These are phyloP conservation scores for Phytophthora hibernalis DNA, from an alignment of 352 stramenopile species.

Conservation along the genomic window DNA sequence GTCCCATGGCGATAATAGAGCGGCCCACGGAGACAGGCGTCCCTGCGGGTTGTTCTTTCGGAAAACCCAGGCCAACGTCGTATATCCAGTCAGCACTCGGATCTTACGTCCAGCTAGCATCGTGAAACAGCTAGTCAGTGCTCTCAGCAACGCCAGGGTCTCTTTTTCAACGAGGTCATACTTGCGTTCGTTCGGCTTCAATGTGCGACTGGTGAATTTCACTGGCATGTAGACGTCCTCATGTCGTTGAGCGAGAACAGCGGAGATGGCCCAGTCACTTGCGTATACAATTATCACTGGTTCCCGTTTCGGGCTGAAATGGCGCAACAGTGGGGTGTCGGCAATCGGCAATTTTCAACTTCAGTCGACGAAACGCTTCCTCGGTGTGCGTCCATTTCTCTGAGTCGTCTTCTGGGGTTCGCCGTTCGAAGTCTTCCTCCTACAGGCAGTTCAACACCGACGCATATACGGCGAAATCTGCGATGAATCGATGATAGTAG, in stretches of 20 bases:
- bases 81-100: constrained; percentile 5
- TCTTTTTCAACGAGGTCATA: too few relatives aligned
- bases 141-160: too few relatives aligned
- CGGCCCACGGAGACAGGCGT: background rate
- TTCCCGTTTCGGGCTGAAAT: constrained; percentile 15
- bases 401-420: background rate
- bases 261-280: constrained; percentile 22
- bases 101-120: constrained; percentile 13
- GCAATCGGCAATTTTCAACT: constrained; percentile 17
- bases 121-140: constrained; percentile 7
- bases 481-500: constrained; percentile 28
- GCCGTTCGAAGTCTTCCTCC: too few relatives aligned
- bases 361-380: background rate
- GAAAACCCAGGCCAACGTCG: constrained; percentile 11
- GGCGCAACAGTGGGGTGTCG: constrained; percentile 6
- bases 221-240: constrained; percentile 13
- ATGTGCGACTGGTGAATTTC: constrained; percentile 11
- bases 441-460: background rate
- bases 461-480: constrained; percentile 15
- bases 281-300: constrained; percentile 19
- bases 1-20: background rate
- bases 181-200: constrained; percentile 27
- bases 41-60: background rate
- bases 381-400: background rate
- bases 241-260: constrained; percentile 13